Evolutionary conservation across 306 rosid species (phyloP).

Genomic region (Psophocarpus tetragonolobus): DNA sequence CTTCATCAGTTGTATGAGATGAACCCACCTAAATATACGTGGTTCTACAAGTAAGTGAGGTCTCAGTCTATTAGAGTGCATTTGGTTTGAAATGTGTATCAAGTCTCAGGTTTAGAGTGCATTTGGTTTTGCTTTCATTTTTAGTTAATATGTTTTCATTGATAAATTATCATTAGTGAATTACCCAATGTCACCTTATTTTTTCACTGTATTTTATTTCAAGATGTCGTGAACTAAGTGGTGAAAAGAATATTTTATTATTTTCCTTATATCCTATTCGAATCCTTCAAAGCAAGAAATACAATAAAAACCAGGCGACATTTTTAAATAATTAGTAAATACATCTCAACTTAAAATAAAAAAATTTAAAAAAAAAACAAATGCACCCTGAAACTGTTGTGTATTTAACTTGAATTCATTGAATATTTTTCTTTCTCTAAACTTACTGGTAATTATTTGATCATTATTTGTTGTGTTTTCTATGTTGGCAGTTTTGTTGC

Average conservation of each 20-base stretch:
- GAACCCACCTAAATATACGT: conserved; percentile 87
- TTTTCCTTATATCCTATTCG: not conserved
- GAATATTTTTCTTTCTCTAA: not conserved
- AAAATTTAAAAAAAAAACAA: not conserved
- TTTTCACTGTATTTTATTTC: not conserved
- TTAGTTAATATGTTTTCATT: not conserved
- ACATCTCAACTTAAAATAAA: not conserved
- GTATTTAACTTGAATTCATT: not conserved
- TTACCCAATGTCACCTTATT: not conserved
- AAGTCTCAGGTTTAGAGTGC: not conserved
- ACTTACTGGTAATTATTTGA: not conserved
- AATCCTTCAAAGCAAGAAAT: not conserved
- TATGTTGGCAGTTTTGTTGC: conserved; percentile 66
- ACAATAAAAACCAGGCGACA: not conserved
- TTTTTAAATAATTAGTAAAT: not conserved
- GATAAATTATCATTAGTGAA: not conserved
- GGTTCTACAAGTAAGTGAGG: conserved; percentile 86
- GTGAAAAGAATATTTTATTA: not conserved
- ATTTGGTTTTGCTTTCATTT: not conserved
- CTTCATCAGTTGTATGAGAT: conserved; percentile 90
- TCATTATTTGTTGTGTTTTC: conserved; percentile 25
- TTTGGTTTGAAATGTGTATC: not conserved
- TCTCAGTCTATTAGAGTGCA: not conserved
- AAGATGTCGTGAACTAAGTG: not conserved
- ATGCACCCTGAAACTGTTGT: not conserved